phyloP scores from a whole-genome alignment of 2,329 filamentous ascomycete genomes.

The Didymella sp. region DNA sequence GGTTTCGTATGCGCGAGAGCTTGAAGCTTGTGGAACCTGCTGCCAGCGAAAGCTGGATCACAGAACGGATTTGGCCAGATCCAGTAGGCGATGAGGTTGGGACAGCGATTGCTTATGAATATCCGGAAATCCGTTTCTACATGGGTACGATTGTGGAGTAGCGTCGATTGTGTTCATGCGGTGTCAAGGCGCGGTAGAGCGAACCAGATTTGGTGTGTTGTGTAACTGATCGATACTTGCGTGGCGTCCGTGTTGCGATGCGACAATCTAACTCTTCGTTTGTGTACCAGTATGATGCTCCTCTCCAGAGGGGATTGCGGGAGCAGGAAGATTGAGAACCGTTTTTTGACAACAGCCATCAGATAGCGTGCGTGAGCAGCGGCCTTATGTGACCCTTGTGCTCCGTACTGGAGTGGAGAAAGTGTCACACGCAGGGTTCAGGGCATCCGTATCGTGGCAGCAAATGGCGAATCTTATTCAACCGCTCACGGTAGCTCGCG shows the following conservation, averaged over 20 bases:
- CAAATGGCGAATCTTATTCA: slow-evolving; percentile 47
- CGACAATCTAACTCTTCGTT: slow-evolving; percentile 33
- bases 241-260: slow-evolving; percentile 32
- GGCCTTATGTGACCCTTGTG: slow-evolving; percentile 42
- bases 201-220: slow-evolving; percentile 30
- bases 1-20: slow-evolving; percentile 17
- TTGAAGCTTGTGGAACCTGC: slow-evolving; percentile 36
- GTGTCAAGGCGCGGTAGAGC: slow-evolving; percentile 40
- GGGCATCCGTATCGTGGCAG: slow-evolving; percentile 38
- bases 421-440: slow-evolving; percentile 43
- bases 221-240: slow-evolving; percentile 34
- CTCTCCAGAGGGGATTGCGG: not conserved
- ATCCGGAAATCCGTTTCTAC: slow-evolving; percentile 38
- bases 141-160: slow-evolving; percentile 39
- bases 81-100: slow-evolving; percentile 11
- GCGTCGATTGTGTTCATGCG: slow-evolving; percentile 40
- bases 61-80: slow-evolving; percentile 22
- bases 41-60: slow-evolving; percentile 46
- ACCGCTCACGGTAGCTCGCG: slow-evolving; percentile 42
- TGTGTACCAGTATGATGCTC: slow-evolving; percentile 19
- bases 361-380: slow-evolving; percentile 40
- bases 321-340: slow-evolving; percentile 7
- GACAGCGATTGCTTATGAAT: slow-evolving; percentile 31
- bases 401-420: slow-evolving; percentile 40
- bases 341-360: slow-evolving; percentile 23